Percentiles rank a stretch among this genome's conserved stretches.
These are phyloP conservation scores for Clitopilus passeckerianus DNA, from an alignment of 768 basidiomycete species.

Conservation along the genomic window DNA sequence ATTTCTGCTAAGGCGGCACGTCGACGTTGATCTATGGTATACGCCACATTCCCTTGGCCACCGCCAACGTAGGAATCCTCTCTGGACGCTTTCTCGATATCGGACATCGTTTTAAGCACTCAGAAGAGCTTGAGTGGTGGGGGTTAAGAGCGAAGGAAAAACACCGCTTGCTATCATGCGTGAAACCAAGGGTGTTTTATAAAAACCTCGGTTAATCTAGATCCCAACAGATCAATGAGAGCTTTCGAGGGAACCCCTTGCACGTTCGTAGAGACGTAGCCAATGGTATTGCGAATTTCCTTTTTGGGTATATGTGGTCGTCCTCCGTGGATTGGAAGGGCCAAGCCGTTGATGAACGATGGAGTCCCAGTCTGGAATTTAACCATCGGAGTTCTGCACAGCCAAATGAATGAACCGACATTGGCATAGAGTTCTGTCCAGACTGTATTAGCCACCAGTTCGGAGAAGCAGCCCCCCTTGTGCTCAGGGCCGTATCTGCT, in stretches of 20 bases:
- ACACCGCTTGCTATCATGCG: not conserved
- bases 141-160: not conserved
- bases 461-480: not conserved
- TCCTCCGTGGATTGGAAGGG: not conserved
- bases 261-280: slow-evolving; percentile 26
- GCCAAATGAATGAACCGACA: not conserved
- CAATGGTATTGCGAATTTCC: slow-evolving; percentile 20
- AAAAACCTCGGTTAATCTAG: not conserved
- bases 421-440: not conserved
- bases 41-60: slow-evolving; percentile 19
- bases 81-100: slow-evolving; percentile 34
- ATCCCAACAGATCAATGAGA: slow-evolving; percentile 6
- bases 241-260: slow-evolving; percentile 5
- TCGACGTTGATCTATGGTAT: slow-evolving; percentile 63
- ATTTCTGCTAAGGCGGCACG: slow-evolving; percentile 81
- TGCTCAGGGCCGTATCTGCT: not conserved
- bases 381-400: not conserved
- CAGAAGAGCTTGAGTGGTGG: not conserved
- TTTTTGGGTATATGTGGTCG: slow-evolving; percentile 4
- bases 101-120: slow-evolving; percentile 11
- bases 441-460: not conserved
- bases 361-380: not conserved
- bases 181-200: not conserved
- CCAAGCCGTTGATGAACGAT: not conserved
- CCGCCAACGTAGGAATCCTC: slow-evolving; percentile 22